Conservation (phyloP, 1,284 basidiomycete genomes). For the Anthracocystis panici-leucophaei region DNA sequence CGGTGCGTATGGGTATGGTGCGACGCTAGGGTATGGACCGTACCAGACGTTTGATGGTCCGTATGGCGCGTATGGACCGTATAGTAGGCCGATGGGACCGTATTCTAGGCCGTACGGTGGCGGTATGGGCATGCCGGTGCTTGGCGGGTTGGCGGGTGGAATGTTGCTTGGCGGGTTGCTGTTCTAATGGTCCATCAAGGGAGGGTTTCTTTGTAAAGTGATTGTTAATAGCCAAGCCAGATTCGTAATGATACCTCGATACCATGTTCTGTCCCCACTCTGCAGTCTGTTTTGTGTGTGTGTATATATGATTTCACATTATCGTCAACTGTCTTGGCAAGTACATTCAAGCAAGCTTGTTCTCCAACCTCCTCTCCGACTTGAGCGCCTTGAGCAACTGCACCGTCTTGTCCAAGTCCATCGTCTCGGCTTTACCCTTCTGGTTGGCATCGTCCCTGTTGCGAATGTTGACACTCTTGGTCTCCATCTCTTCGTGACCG, state of each 20-base stretch:
- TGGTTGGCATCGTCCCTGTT: slow-evolving; percentile 73
- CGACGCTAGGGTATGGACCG: slow-evolving; percentile 47
- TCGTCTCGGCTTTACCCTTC: slow-evolving; percentile 67
- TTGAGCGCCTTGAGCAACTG: slow-evolving; percentile 53
- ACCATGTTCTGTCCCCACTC: background rate
- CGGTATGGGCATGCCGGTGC: slow-evolving; percentile 28
- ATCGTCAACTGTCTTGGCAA: background rate
- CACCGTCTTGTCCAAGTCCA: slow-evolving; percentile 56
- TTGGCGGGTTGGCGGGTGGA: slow-evolving; percentile 49
- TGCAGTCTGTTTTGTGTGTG: background rate
- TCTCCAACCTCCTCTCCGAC: slow-evolving; percentile 54
- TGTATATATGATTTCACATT: background rate
- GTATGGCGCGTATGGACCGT: slow-evolving; percentile 39
- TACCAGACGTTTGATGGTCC: slow-evolving; percentile 51
- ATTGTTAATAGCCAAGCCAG: background rate
- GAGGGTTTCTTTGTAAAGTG: too few species aligned
- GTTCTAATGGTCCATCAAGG: slow-evolving; percentile 21
- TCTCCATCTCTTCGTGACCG: slow-evolving; percentile 89
- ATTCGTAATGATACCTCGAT: slow-evolving; percentile 10
- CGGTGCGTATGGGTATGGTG: slow-evolving; percentile 36
- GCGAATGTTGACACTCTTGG: slow-evolving; percentile 89
- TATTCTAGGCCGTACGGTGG: slow-evolving; percentile 34
- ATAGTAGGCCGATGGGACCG: slow-evolving; percentile 38
- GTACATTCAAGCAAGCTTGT: slow-evolving; percentile 43
- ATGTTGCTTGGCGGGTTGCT: slow-evolving; percentile 52